Evolutionary conservation across 2,329 filamentous ascomycete genomes (phyloP).

Genomic region (Xylaria multiplex): DNA sequence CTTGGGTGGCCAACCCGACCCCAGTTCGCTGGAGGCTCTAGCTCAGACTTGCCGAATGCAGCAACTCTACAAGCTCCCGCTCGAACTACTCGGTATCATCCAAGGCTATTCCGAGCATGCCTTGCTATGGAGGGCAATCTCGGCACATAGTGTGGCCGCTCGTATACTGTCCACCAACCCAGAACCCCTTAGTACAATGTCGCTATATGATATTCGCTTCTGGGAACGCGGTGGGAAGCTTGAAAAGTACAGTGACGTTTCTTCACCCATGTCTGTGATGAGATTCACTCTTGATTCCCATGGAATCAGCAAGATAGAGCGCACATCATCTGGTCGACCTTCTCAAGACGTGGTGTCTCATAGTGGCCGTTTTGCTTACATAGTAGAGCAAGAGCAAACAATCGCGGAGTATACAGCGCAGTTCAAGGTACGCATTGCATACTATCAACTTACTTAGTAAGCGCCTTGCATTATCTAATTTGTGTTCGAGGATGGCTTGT

Average conservation of each 20-base stretch:
- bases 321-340: background rate
- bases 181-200: conserved; percentile 12
- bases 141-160: background rate
- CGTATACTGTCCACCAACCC: conserved; percentile 8
- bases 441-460: too few species aligned
- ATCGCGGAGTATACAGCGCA: conserved; percentile 16
- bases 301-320: conserved; percentile 27
- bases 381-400: conserved; percentile 21
- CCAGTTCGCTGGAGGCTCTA: background rate
- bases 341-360: background rate
- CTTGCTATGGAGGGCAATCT: conserved; percentile 26
- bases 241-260: background rate
- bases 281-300: conserved; percentile 18
- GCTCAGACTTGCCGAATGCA: conserved; percentile 3
- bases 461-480: too few species aligned
- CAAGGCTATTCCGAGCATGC: conserved; percentile 30
- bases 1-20: background rate
- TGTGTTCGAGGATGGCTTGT: conserved; percentile 12
- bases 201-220: conserved; percentile 18
- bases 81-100: conserved; percentile 22
- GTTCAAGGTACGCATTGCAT: conserved; percentile 11
- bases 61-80: conserved; percentile 22
- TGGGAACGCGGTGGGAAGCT: conserved; percentile 19
- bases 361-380: conserved; percentile 14
- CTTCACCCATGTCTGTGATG: conserved; percentile 1